These are phyloP conservation scores for Platanthera guangdongensis DNA, from an alignment of 106 monocot species.

Conservation along the genomic window DNA sequence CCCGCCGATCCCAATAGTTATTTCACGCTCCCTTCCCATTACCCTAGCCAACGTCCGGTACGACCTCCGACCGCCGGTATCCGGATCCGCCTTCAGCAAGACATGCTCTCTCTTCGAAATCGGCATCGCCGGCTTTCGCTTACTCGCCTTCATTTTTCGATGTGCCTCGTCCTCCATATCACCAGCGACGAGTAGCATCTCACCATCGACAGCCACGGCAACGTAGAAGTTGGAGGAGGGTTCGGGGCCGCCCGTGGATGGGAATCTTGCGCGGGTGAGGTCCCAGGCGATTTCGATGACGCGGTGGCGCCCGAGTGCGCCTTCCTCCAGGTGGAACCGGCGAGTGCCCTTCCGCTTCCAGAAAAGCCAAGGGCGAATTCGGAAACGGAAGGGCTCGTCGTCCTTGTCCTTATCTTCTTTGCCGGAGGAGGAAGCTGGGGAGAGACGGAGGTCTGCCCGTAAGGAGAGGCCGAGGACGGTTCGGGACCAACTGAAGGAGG, in stretches of 20 bases:
- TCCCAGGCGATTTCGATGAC: conserved; percentile 58
- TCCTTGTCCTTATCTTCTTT: conserved; percentile 5
- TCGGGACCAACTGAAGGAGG: conserved; percentile 59
- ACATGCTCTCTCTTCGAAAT: conserved; percentile 60
- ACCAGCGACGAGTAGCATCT: conserved; percentile 50
- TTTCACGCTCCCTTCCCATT: conserved; percentile 35
- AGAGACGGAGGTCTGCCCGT: conserved; percentile 43
- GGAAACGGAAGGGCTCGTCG: conserved; percentile 20
- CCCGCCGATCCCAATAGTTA: conserved; percentile 31
- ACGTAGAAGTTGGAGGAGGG: conserved; percentile 42
- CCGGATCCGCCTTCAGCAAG: conserved; percentile 12
- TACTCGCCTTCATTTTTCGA: conserved; percentile 17
- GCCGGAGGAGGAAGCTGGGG: background rate
- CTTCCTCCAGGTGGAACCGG: conserved; percentile 28
- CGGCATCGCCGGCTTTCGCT: conserved; percentile 1
- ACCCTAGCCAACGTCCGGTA: conserved; percentile 37
- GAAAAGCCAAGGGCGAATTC: conserved; percentile 52
- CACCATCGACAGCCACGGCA: conserved; percentile 40
- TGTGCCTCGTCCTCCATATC: conserved; percentile 36
- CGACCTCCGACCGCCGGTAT: conserved; percentile 4
- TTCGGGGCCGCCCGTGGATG: conserved; percentile 40
- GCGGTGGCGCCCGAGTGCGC: background rate
- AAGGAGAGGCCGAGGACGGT: conserved; percentile 62
- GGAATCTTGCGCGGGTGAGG: conserved; percentile 44
- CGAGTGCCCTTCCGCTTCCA: conserved; percentile 62